Evolutionary conservation across 75 land plant genomes (phyloP).

Genomic region (Picea sitchensis): DNA sequence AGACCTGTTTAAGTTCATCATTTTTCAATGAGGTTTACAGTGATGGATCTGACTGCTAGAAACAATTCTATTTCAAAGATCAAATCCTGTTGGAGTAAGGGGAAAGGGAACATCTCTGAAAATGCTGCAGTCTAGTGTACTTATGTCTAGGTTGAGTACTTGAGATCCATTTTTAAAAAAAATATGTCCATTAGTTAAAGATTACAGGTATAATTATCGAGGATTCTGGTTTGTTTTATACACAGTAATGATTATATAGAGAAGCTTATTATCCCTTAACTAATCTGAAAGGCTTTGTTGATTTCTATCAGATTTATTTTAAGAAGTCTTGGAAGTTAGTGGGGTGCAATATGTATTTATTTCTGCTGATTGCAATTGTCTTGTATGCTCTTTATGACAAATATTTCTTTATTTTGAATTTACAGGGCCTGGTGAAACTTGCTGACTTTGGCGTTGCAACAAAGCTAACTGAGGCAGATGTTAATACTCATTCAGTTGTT

Average conservation of each 20-base stretch:
- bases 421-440: conserved; percentile 96
- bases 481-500: conserved; percentile 98
- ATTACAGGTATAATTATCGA: too few species aligned
- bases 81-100: neutral
- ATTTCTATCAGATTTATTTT: neutral
- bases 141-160: neutral
- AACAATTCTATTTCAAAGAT: neutral
- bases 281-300: neutral
- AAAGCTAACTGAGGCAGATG: conserved; percentile 94
- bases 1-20: neutral
- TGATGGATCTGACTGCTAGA: neutral
- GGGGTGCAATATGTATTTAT: neutral
- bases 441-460: conserved; percentile 99
- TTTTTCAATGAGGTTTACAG: neutral
- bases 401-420: neutral
- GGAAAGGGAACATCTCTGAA: neutral
- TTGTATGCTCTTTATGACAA: neutral
- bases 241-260: neutral
- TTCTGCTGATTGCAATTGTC: neutral
- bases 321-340: neutral
- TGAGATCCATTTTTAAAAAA: too few species aligned
- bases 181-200: too few species aligned
- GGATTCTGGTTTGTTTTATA: neutral
- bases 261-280: neutral
- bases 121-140: neutral